Base-by-base conservation (phyloP, 2,329 filamentous ascomycete genomes). In the Celoporthe dispersa region DNA sequence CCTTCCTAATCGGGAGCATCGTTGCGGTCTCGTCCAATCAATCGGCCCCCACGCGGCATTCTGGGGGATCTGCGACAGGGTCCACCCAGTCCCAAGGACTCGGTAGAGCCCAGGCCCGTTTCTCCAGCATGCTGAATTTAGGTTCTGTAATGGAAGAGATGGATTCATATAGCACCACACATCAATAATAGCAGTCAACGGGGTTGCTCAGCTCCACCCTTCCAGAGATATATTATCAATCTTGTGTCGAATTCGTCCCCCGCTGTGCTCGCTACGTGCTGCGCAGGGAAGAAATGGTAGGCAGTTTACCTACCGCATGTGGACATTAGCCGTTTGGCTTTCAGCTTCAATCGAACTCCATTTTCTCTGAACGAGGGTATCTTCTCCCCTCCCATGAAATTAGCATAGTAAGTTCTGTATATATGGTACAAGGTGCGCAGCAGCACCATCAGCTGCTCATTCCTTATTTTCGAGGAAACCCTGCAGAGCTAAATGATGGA, bases 1-100 rank as follows among this genome's bases (percentile, higher is more conserved):
- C 69, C 39, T 71, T 69, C 69, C 69, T 53, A 64, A 69, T 66
- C 57, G 25, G 67, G 69, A 55, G 31, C 31, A 35, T 33, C 22
- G 22, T 16, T 16, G 48, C 28, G 33, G n/a, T 64, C 35, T 39
- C 33, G 39, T 44, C 69, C 69, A 69, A 69, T 69, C 69, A 69
- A 6, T 2, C 37, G 19, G 4, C 41, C 37, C 2, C 31, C 5
- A 48, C 33, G 16, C 19, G n/a, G 7, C 25, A 31, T 28, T 59
- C 25, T 28, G 44, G 44, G 19, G 53, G 25, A 28, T 37, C 33
- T 53, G 41, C 55, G 55, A 22, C 68, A 66, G 53, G 57, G 33
- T 64, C 39, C 12, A n/a, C 53, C 53, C 39, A 25, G 60, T 44
- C 35, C 44, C 37, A 11, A 41, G n/a, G 9, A n/a, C 3, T 39